Base-by-base conservation (phyloP, 106 monocot species). In the Iris macrosiphon region DNA sequence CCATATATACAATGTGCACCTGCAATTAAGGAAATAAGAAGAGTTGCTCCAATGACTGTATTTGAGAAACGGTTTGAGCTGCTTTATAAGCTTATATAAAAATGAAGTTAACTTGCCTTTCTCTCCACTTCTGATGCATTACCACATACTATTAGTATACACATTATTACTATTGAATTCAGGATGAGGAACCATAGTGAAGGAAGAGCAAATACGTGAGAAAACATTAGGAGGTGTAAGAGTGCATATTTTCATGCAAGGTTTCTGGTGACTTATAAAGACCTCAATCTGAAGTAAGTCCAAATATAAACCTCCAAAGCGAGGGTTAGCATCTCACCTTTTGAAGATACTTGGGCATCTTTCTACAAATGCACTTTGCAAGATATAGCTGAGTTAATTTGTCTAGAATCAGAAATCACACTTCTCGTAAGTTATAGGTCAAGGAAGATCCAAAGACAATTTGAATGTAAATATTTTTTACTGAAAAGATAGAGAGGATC, bases 1-100 rank as follows among this genome's bases (percentile, higher is more conserved):
- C 52, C 52, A 53, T 53, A 20, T 53, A 53, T 20, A 53, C 52
- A 11, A 53, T 33, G 33, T 53, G 52, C 4, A 53, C 52, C 52
- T 50, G 29, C 20, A 46, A 23, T 46, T 46, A 50, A 32, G 33
- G 33, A 53, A 1, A 32, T 32, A 51, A 20, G 21, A 51, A 31
- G n/a, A 51, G 3, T 51, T 31, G 15, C 16, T 26, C 26, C 25
- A 25, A 14, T 3, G 13, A 31, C 12, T 7, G 2, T 31, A 19
- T 1, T 33, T 53, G 30, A n/a, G 7, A 29, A 0, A 21, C 17
- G 18, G 10, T 1, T 32, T 8, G 0, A 27, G 0, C 49, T 28
- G 4, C 1, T 17, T 0, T 33, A 11, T 7, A 33, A 52, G 10
- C 52, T 27, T 2, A 53, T 14, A 1, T 11, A 49, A 25, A 0